These are phyloP conservation scores for Sporothrix globosa DNA, from an alignment of 2,329 filamentous ascomycete species.

Conservation along the genomic window DNA sequence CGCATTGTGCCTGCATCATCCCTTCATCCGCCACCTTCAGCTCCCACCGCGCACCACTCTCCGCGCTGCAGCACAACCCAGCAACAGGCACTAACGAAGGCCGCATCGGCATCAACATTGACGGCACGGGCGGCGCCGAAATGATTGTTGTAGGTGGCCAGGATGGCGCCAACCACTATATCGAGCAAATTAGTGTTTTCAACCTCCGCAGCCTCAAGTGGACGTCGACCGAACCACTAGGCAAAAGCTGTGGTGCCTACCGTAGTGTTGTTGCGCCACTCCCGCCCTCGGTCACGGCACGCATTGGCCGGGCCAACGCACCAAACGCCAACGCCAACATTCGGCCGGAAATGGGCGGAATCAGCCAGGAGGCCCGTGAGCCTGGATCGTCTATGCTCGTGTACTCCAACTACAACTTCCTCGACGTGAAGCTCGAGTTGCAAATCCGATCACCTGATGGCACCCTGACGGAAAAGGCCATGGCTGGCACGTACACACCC, in stretches of 20 bases:
- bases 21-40: conserved; percentile 87
- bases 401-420: conserved; percentile 98
- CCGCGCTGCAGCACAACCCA: conserved; percentile 87
- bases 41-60: conserved; percentile 79
- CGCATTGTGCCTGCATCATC: conserved; percentile 90
- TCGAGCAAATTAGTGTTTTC: conserved; percentile 98
- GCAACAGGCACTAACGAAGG: conserved; percentile 83
- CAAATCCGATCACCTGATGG: conserved; percentile 87
- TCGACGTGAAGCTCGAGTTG: conserved; percentile 94
- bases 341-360: conserved; percentile 50
- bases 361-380: conserved; percentile 60
- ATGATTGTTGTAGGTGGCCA: conserved; percentile 98
- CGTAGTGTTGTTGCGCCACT: conserved; percentile 91
- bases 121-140: conserved; percentile 89
- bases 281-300: conserved; percentile 64
- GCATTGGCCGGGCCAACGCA: conserved; percentile 64
- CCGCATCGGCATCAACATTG: conserved; percentile 82
- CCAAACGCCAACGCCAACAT: conserved; percentile 44
- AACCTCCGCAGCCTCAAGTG: conserved; percentile 93
- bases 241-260: conserved; percentile 94
- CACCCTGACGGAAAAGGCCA: conserved; percentile 79
- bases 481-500: conserved; percentile 84
- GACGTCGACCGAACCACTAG: conserved; percentile 85
- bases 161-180: conserved; percentile 97
- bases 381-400: conserved; percentile 81